phyloP scores from a whole-genome alignment of 2,329 filamentous ascomycete genomes.

The Corynespora cassiicola region DNA sequence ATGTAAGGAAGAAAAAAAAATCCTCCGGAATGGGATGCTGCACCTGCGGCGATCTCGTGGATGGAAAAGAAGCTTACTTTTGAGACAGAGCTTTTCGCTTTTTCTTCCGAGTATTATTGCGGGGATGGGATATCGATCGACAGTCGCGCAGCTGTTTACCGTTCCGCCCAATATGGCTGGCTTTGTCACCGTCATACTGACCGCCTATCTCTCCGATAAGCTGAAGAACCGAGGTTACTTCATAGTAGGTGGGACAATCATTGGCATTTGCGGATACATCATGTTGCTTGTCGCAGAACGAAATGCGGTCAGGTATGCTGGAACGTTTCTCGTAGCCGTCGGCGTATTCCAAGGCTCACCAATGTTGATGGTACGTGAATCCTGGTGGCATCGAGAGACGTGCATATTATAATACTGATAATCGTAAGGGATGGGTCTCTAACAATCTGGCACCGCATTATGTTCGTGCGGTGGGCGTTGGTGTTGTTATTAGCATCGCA shows the following conservation, averaged over 20 bases:
- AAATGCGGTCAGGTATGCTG: slow-evolving; percentile 47
- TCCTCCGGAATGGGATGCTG: no score
- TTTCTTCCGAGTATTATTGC: slow-evolving; percentile 49
- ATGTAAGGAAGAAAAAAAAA: no score
- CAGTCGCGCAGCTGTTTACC: slow-evolving; percentile 45
- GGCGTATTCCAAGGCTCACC: slow-evolving; percentile 50
- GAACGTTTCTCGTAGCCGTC: slow-evolving; percentile 47
- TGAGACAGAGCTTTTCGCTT: slow-evolving; percentile 47
- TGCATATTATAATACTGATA: no score
- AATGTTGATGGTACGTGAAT: slow-evolving; percentile 50
- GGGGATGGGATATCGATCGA: slow-evolving; percentile 47
- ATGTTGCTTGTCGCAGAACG: slow-evolving; percentile 56
- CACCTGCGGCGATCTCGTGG: background rate
- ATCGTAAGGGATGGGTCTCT: slow-evolving; percentile 51
- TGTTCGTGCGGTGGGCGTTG: slow-evolving; percentile 60
- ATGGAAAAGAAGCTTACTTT: background rate
- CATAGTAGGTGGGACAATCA: slow-evolving; percentile 57
- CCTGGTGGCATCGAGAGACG: no score
- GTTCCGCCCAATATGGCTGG: slow-evolving; percentile 53
- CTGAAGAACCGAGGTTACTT: slow-evolving; percentile 49
- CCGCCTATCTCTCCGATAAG: slow-evolving; percentile 55
- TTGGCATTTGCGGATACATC: slow-evolving; percentile 57
- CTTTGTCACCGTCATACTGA: slow-evolving; percentile 41
- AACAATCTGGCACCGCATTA: slow-evolving; percentile 61
- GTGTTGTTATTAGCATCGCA: slow-evolving; percentile 55